Percentiles rank a stretch among this genome's conserved stretches.
Conservation (phyloP, 148 eudicot genomes). For the Camellia granthamiana region DNA sequence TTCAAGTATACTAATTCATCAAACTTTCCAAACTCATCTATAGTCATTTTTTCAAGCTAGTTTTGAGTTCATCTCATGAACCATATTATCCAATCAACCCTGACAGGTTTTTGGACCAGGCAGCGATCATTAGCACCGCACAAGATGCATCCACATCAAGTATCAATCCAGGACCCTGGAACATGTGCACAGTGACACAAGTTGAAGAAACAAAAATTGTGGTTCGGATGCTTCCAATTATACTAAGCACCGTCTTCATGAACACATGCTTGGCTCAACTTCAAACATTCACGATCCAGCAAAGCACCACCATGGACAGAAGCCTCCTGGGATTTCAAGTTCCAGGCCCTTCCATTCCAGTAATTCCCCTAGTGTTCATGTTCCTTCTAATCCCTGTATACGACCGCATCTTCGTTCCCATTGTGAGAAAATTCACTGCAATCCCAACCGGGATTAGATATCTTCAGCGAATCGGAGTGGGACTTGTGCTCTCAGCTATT, state of each 20-base stretch:
- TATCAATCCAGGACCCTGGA: slow-evolving; percentile 25
- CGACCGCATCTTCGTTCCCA: slow-evolving; percentile 43
- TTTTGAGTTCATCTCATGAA: too few species aligned
- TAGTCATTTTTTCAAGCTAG: neutral
- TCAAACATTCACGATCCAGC: slow-evolving; percentile 52
- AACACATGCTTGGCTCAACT: slow-evolving; percentile 58
- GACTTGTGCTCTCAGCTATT: slow-evolving; percentile 41
- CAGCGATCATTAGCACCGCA: slow-evolving; percentile 33
- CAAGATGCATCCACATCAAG: neutral
- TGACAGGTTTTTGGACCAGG: slow-evolving; percentile 39
- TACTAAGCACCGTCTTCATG: slow-evolving; percentile 53
- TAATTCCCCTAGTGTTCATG: slow-evolving; percentile 40
- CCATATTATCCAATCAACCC: neutral
- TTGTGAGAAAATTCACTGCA: slow-evolving; percentile 33
- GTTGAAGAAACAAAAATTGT: slow-evolving; percentile 51
- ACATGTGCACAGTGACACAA: slow-evolving; percentile 43
- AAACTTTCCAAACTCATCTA: neutral
- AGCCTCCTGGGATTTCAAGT: slow-evolving; percentile 31
- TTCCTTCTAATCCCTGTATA: slow-evolving; percentile 36
- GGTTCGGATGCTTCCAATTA: slow-evolving; percentile 46
- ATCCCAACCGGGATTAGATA: slow-evolving; percentile 42
- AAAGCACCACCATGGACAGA: slow-evolving; percentile 47
- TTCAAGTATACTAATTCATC: slow-evolving; percentile 30
- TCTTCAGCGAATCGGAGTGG: slow-evolving; percentile 48
- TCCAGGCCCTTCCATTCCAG: slow-evolving; percentile 46